These are phyloP conservation scores for Cubamyces sp. DNA, from an alignment of 768 basidiomycete species.

Conservation along the genomic window DNA sequence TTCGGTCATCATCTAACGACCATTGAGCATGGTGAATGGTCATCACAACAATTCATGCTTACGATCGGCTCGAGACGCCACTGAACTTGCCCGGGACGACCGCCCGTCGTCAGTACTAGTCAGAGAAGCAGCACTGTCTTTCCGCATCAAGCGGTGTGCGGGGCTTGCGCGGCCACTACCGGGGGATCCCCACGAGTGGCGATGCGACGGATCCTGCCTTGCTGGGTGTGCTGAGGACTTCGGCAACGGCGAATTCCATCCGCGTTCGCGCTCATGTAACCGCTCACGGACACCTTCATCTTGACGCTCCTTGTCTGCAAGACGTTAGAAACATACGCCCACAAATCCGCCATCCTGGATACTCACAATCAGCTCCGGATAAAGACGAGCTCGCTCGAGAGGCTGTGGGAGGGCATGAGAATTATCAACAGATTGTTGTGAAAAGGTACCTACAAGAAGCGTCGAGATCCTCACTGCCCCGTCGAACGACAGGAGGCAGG, in stretches of 20 bases:
- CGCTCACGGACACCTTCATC: constrained; percentile 37
- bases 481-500: constrained; percentile 23
- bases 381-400: constrained; percentile 35
- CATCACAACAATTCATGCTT: constrained; percentile 29
- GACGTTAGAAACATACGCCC: not conserved
- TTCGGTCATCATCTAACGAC: constrained; percentile 48
- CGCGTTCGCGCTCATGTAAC: constrained; percentile 49
- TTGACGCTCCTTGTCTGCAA: constrained; percentile 34
- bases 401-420: constrained; percentile 28
- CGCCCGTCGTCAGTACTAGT: constrained; percentile 45
- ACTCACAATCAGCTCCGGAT: constrained; percentile 35
- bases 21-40: constrained; percentile 3
- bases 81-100: constrained; percentile 49
- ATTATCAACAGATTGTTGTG: not conserved
- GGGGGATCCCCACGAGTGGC: constrained; percentile 26
- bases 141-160: constrained; percentile 29
- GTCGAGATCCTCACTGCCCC: constrained; percentile 28
- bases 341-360: not conserved
- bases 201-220: constrained; percentile 23
- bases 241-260: constrained; percentile 44
- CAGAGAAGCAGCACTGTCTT: constrained; percentile 46
- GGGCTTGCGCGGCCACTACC: constrained; percentile 23
- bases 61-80: constrained; percentile 58
- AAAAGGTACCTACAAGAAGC: constrained; percentile 25
- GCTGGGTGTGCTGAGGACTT: constrained; percentile 24